Percentiles rank a stretch among this genome's conserved stretches.
Evolutionary conservation across 768 basidiomycete species (phyloP).

Genomic region (Xerocomellus amylosporus): DNA sequence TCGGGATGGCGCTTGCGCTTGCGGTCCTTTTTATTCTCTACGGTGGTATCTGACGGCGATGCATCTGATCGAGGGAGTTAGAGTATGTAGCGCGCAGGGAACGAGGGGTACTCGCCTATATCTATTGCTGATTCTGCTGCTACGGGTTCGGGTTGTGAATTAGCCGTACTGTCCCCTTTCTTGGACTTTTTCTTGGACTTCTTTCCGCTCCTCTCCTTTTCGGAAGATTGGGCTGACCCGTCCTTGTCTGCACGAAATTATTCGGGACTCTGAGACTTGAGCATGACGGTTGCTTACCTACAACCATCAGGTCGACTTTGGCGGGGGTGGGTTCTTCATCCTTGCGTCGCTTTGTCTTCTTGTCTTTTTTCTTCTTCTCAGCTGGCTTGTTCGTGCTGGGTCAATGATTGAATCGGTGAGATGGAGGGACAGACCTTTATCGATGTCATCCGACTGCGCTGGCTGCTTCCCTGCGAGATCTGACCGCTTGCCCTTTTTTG

Average conservation of each 20-base stretch:
- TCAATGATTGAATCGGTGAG: slow-evolving; percentile 1
- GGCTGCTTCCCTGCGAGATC: background rate
- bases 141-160: too few relatives aligned
- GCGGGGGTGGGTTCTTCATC: background rate
- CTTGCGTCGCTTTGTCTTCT: slow-evolving; percentile 38
- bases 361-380: slow-evolving; percentile 37
- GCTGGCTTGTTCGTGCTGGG: slow-evolving; percentile 10
- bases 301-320: background rate
- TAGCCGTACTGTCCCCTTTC: background rate
- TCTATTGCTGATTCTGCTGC: too few relatives aligned
- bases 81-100: background rate
- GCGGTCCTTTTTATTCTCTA: slow-evolving; percentile 19
- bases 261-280: background rate
- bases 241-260: background rate
- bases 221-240: slow-evolving; percentile 1
- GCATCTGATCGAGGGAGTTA: background rate
- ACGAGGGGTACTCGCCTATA: slow-evolving; percentile 8
- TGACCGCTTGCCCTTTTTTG: background rate
- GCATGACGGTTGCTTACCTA: background rate
- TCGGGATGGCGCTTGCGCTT: slow-evolving; percentile 25
- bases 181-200: slow-evolving; percentile 15
- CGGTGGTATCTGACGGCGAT: slow-evolving; percentile 1
- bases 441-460: background rate
- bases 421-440: slow-evolving; percentile 21
- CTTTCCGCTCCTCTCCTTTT: background rate